Evolutionary conservation across 2,329 filamentous ascomycete genomes (phyloP), one percentile per base, ranked within the genome.

Genomic region (Trichoderma simmonsii): DNA sequence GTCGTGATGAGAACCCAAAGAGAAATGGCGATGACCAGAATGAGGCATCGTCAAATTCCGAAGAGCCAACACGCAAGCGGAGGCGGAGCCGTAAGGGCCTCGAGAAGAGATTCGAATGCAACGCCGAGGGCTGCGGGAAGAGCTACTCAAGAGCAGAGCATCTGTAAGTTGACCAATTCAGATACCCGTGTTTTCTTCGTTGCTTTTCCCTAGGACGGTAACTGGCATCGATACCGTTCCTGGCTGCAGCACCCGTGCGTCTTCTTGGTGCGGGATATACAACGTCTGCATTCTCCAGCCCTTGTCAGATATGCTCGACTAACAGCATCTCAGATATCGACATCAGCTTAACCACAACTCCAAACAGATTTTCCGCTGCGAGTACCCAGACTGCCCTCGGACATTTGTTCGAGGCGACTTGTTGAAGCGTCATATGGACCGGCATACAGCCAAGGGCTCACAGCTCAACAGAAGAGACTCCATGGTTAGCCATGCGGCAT

Each of bases 141-240:
- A 97, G 92, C 80, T 99, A 99, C 81, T 98, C 95, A 30, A 89
- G 96, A 79, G 95, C 96, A 9, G 96, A 98, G 83, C 96, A 99
- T 85, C 85, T 99, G 84, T 98, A 89, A 86, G 87, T 64, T 34
- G 56, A 18, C 48, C 30, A 85, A 82, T 21, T 34, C 11, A 30
- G 30, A 21, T 26, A 28, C n/a, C 82, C 24, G 32, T 15, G 34
- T 62, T 51, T 34, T 24, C 36, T 3, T 24, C 2, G 18, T 32
- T 61, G 30, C 32, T 30, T 21, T n/a, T 51, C 36, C 26, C 15
- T 43, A 62, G n/a, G 14, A 28, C n/a, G 54, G 18, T n/a, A 28
- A 21, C 21, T 24, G 54, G n/a, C 6, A 21, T 32, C 57, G 18
- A 36, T 34, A 11, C 12, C 48, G 63, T 12, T 54, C n/a, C n/a